Percentiles rank a stretch among this genome's conserved stretches.
Evolutionary conservation across 1,139 yeast species (phyloP).

Genomic region (Lodderomyces orthopsilosis): DNA sequence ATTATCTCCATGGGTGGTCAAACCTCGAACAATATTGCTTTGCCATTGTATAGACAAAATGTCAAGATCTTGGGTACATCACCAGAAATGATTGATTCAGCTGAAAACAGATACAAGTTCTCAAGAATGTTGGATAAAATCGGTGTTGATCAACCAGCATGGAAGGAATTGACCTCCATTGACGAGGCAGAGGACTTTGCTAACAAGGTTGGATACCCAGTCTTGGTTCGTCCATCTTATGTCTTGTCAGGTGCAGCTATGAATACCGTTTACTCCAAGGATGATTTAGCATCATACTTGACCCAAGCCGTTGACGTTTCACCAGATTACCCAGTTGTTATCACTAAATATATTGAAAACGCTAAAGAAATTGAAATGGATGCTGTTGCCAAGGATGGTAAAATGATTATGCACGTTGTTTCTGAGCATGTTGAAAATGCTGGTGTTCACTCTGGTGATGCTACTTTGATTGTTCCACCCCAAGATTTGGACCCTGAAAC

Average conservation of each 20-base stretch:
- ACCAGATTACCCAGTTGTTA: constrained; percentile 96
- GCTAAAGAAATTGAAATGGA: constrained; percentile 99
- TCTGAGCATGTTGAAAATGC: constrained; percentile 99
- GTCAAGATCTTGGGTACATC: constrained; percentile 96
- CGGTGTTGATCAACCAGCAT: constrained; percentile 98
- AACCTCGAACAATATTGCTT: constrained; percentile 94
- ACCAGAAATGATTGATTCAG: constrained; percentile 97
- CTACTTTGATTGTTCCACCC: constrained; percentile 95
- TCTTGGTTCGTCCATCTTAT: constrained; percentile 95
- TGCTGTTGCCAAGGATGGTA: constrained; percentile 95
- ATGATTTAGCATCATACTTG: constrained; percentile 83
- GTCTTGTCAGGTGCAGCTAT: constrained; percentile 98
- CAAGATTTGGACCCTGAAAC: constrained; percentile 75
- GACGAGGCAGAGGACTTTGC: constrained; percentile 95
- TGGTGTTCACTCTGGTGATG: constrained; percentile 99
- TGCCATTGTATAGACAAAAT: constrained; percentile 89
- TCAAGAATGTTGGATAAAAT: constrained; percentile 96
- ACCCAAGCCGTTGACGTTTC: constrained; percentile 96
- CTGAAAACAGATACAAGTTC: constrained; percentile 97
- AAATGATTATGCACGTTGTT: constrained; percentile 94
- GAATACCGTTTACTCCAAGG: constrained; percentile 92
- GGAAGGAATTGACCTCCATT: constrained; percentile 95
- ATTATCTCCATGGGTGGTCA: constrained; percentile 99
- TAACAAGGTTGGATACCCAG: constrained; percentile 89
- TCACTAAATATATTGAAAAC: constrained; percentile 94